These are phyloP conservation scores for Knufia fluminis DNA, from an alignment of 2,329 filamentous ascomycete species.

Conservation along the genomic window DNA sequence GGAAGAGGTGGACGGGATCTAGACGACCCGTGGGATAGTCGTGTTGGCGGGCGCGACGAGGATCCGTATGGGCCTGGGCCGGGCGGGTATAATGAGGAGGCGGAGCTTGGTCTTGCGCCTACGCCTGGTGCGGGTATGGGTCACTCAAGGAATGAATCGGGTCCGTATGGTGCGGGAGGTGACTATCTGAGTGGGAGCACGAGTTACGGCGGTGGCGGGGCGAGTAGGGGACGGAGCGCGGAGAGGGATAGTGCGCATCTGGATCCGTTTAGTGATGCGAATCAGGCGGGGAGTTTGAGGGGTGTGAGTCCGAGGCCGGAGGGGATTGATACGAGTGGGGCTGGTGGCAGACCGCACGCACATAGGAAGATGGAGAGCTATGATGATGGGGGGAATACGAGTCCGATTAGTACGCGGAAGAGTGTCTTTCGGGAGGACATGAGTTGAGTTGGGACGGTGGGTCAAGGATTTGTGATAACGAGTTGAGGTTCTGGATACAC, in stretches of 20 bases:
- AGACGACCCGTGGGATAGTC: slow-evolving; percentile 77
- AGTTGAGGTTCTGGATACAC: too few relatives aligned
- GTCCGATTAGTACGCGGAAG: slow-evolving; percentile 22
- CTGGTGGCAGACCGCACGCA: slow-evolving; percentile 23
- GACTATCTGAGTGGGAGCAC: slow-evolving; percentile 32
- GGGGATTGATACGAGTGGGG: slow-evolving; percentile 28
- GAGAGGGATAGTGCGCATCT: slow-evolving; percentile 28
- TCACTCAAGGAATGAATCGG: slow-evolving; percentile 19
- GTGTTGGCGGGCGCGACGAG: slow-evolving; percentile 66
- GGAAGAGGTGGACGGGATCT: slow-evolving; percentile 49
- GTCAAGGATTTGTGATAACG: too few relatives aligned
- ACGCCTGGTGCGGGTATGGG: slow-evolving; percentile 28
- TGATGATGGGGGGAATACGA: slow-evolving; percentile 22
- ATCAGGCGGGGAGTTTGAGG: slow-evolving; percentile 53
- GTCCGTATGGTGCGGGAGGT: slow-evolving; percentile 32
- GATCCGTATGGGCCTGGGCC: slow-evolving; percentile 34
- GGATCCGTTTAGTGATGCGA: slow-evolving; percentile 66
- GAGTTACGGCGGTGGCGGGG: slow-evolving; percentile 27
- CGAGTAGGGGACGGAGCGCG: slow-evolving; percentile 32
- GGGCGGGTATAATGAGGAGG: slow-evolving; percentile 61
- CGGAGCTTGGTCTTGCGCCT: slow-evolving; percentile 53
- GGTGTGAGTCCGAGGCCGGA: slow-evolving; percentile 72
- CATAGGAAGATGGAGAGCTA: slow-evolving; percentile 30
- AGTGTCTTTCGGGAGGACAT: slow-evolving; percentile 21
- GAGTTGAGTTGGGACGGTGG: not conserved